These are phyloP conservation scores for Zizania palustris DNA, from an alignment of 202 grass and related monocot genomes.

Conservation along the genomic window DNA sequence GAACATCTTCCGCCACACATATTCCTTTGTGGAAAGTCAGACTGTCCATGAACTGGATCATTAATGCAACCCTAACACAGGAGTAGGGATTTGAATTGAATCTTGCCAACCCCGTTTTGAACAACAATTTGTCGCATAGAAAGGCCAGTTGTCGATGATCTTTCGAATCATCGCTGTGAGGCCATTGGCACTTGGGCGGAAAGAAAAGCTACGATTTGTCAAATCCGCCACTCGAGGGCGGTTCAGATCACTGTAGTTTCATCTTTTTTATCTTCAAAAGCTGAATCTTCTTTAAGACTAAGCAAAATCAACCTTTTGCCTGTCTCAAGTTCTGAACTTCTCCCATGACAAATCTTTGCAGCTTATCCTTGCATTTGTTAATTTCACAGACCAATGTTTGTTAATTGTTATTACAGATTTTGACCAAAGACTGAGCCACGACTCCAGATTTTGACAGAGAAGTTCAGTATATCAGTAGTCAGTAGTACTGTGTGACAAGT, in stretches of 20 bases:
- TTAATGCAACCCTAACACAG: not conserved
- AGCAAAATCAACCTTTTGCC: not conserved
- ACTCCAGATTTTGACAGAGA: too few species aligned
- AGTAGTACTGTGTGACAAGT: too few species aligned
- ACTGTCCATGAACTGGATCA: not conserved
- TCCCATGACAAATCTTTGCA: not conserved
- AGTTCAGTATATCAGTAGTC: too few species aligned
- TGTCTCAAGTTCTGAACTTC: not conserved
- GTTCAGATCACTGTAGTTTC: slow-evolving; percentile 54
- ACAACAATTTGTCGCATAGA: not conserved
- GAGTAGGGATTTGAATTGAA: not conserved
- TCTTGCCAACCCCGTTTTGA: not conserved
- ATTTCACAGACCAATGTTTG: too few species aligned
- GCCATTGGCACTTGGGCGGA: slow-evolving; percentile 34
- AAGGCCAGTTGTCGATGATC: slow-evolving; percentile 3
- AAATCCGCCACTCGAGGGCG: slow-evolving; percentile 22
- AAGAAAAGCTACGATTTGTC: slow-evolving; percentile 32
- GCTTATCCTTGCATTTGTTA: not conserved
- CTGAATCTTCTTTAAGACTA: slow-evolving; percentile 2
- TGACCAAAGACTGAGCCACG: too few species aligned
- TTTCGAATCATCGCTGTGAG: slow-evolving; percentile 1
- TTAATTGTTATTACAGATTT: too few species aligned
- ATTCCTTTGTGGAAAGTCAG: not conserved
- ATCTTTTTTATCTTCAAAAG: slow-evolving; percentile 1
- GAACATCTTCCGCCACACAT: not conserved